Conservation (phyloP, 495 filamentous ascomycete genomes). For the Durotheca rogersii region DNA sequence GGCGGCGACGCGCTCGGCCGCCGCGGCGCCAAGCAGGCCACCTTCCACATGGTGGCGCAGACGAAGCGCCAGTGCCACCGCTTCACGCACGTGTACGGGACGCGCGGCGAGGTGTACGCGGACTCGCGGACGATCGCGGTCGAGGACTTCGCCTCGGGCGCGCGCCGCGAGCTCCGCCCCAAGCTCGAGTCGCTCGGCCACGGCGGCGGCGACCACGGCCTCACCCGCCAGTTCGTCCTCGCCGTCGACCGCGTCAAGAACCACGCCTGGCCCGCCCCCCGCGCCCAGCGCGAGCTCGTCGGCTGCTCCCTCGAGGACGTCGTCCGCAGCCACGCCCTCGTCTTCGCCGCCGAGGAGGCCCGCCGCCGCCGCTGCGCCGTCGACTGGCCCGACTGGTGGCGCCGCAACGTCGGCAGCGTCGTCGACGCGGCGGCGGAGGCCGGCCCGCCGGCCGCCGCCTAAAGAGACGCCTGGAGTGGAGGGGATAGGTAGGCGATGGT, state of each 20-base stretch:
- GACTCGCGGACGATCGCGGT: slow-evolving; percentile 66
- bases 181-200: slow-evolving; percentile 60
- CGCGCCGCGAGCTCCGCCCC: slow-evolving; percentile 55
- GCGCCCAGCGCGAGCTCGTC: slow-evolving; percentile 73
- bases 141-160: slow-evolving; percentile 61
- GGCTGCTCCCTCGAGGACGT: slow-evolving; percentile 83
- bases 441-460: no score
- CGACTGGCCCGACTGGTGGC: slow-evolving; percentile 80
- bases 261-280: slow-evolving; percentile 60
- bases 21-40: slow-evolving; percentile 76
- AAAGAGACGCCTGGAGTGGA: no score
- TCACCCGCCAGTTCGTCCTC: slow-evolving; percentile 74
- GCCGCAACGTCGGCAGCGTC: slow-evolving; percentile 42
- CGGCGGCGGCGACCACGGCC: slow-evolving; percentile 85
- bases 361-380: slow-evolving; percentile 67
- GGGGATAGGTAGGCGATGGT: no score
- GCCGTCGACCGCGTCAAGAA: slow-evolving; percentile 81
- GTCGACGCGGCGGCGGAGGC: no score
- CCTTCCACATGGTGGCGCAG: slow-evolving; percentile 90
- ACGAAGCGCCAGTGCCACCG: slow-evolving; percentile 85
- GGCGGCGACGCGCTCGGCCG: slow-evolving; percentile 33
- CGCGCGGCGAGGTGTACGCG: slow-evolving; percentile 79
- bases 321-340: slow-evolving; percentile 85
- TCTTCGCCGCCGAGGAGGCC: slow-evolving; percentile 92
- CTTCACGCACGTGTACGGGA: slow-evolving; percentile 80